A percentile compares a stretch with the other conserved stretches of the same genome.
Evolutionary conservation across 371 early-diverging fungal genomes (phyloP).

Genomic region (Mucor irregularis): DNA sequence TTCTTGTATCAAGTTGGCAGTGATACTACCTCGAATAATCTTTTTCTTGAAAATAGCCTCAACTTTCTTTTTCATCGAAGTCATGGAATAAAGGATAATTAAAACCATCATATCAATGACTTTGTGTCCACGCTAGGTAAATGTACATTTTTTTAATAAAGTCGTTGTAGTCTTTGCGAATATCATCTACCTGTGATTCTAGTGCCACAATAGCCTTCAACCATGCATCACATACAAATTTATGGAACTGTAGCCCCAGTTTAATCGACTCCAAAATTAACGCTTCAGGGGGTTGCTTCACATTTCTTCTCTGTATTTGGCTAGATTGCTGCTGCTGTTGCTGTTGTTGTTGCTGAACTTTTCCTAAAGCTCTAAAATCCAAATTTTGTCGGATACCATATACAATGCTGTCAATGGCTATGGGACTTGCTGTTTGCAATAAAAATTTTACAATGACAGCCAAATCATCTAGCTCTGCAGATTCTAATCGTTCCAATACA

Average conservation of each 20-base stretch:
- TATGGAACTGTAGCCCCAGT: slow-evolving; percentile 66
- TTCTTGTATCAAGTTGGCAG: slow-evolving; percentile 50
- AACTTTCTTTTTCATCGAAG: slow-evolving; percentile 66
- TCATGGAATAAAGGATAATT: slow-evolving; percentile 65
- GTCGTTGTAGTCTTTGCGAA: too few species aligned
- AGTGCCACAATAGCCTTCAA: slow-evolving; percentile 57
- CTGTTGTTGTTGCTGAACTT: slow-evolving; percentile 19
- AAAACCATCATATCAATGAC: slow-evolving; percentile 70
- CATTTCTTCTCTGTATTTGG: slow-evolving; percentile 6
- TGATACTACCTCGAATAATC: slow-evolving; percentile 52
- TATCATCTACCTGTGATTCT: slow-evolving; percentile 29
- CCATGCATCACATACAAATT: slow-evolving; percentile 75
- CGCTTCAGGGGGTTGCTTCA: slow-evolving; percentile 50
- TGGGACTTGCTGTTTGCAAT: slow-evolving; percentile 62
- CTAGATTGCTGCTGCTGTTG: background rate
- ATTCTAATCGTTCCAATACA: slow-evolving; percentile 63
- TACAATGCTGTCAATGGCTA: slow-evolving; percentile 45
- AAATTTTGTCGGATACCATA: slow-evolving; percentile 55
- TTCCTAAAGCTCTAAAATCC: slow-evolving; percentile 57
- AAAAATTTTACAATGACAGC: slow-evolving; percentile 74
- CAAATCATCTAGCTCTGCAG: slow-evolving; percentile 70
- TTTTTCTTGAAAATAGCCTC: slow-evolving; percentile 61
- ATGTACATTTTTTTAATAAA: background rate
- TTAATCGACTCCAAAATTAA: slow-evolving; percentile 71
- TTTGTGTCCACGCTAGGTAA: slow-evolving; percentile 41